Percentiles rank a stretch among this genome's conserved stretches.
phyloP scores from a whole-genome alignment of 2,329 filamentous ascomycete genomes.

The Xylaria polymorpha region DNA sequence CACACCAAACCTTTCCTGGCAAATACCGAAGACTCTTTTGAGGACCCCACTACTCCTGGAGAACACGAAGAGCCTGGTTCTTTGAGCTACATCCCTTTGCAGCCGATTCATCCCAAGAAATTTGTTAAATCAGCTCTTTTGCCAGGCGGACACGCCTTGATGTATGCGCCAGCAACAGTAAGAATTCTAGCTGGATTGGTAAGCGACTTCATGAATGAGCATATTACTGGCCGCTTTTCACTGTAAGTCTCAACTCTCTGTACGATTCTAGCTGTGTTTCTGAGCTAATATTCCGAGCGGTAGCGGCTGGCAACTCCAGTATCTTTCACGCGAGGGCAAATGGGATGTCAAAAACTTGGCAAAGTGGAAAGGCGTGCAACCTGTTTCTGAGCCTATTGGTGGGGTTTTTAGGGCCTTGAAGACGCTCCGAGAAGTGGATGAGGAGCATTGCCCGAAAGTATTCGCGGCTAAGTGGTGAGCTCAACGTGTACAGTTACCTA shows the following conservation, averaged over 20 bases:
- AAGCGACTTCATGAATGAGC: slow-evolving; percentile 79
- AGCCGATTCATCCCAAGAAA: slow-evolving; percentile 61
- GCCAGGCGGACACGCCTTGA: slow-evolving; percentile 81
- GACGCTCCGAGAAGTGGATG: slow-evolving; percentile 89
- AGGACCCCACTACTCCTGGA: slow-evolving; percentile 60
- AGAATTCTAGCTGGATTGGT: slow-evolving; percentile 84
- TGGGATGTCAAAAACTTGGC: slow-evolving; percentile 97
- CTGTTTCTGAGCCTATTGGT: slow-evolving; percentile 82
- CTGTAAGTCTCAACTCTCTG: slow-evolving; percentile 55
- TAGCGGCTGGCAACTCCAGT: slow-evolving; percentile 86
- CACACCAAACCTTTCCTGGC: slow-evolving; percentile 43
- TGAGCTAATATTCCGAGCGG: slow-evolving; percentile 16
- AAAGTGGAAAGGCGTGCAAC: slow-evolving; percentile 86
- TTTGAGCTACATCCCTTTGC: slow-evolving; percentile 57
- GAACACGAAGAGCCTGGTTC: slow-evolving; percentile 54
- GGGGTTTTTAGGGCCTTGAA: slow-evolving; percentile 90
- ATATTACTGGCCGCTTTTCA: slow-evolving; percentile 81
- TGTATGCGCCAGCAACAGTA: slow-evolving; percentile 81
- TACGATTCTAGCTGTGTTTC: neutral
- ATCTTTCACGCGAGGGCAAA: slow-evolving; percentile 89
- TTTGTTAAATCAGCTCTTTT: slow-evolving; percentile 77
- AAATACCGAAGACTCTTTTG: slow-evolving; percentile 47
- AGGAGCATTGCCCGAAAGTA: slow-evolving; percentile 77
- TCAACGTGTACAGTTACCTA: neutral
- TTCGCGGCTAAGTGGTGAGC: slow-evolving; percentile 63